These are phyloP conservation scores for Trypanosoma platydactyli DNA, from an alignment of 208 protist genomes.

Conservation along the genomic window DNA sequence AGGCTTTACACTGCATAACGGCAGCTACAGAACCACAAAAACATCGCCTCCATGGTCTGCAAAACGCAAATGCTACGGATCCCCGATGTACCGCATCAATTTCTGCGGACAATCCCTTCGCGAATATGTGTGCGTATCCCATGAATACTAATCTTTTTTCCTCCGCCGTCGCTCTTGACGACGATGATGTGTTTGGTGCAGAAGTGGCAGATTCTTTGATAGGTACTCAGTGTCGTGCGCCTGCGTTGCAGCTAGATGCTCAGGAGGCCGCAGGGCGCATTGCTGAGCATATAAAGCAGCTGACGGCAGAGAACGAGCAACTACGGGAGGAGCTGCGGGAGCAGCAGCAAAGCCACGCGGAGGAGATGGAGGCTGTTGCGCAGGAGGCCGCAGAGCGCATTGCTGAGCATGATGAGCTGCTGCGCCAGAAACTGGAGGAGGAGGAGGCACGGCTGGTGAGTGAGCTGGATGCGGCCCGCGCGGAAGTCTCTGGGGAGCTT, in stretches of 20 bases:
- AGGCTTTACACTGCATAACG: too few relatives aligned
- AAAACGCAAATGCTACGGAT: too few relatives aligned
- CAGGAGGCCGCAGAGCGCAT: conserved; percentile 54
- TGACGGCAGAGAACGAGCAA: conserved; percentile 11
- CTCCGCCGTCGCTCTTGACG: neutral
- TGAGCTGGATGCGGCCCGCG: neutral
- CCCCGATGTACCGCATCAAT: neutral
- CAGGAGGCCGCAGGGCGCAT: neutral
- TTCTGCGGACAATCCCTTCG: conserved; percentile 3
- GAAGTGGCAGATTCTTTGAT: too few relatives aligned
- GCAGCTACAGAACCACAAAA: too few relatives aligned
- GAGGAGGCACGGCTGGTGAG: conserved; percentile 19
- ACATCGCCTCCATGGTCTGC: too few relatives aligned
- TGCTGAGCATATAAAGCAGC: conserved; percentile 1
- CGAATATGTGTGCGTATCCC: neutral
- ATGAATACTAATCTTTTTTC: neutral
- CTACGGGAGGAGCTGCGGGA: conserved; percentile 22
- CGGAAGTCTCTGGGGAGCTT: conserved; percentile 26
- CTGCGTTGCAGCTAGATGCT: too few relatives aligned
- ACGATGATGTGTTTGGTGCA: conserved; percentile 4
- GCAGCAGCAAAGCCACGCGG: conserved; percentile 34
- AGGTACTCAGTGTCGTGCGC: neutral
- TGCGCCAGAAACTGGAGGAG: conserved; percentile 34
- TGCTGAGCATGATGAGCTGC: conserved; percentile 50
- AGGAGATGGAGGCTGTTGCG: conserved; percentile 53